Evolutionary conservation across 2,329 filamentous ascomycete genomes (phyloP), one percentile per base, ranked within the genome.

Genomic region (Hypoxylon sp.): DNA sequence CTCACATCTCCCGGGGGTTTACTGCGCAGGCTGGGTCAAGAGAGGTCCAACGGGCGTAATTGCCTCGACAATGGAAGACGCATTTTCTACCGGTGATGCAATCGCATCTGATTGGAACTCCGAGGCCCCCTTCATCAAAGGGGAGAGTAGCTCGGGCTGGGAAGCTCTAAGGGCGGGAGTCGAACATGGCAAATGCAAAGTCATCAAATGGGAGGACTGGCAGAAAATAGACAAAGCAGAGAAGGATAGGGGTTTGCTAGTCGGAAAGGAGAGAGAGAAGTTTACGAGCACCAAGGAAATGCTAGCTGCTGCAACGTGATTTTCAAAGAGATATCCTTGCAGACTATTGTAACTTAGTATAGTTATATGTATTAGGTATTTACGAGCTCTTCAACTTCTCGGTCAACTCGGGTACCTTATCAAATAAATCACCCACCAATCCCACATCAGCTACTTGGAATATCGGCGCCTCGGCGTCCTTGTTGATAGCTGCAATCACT

Each of bases 401-500:
- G 1, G 94, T 98, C 78, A 99, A 82, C 83, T 98, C 94, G 1
- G 95, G 95, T 44, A 97, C 93, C 82, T 93, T 94, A 60, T 97
- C 93, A 76, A 98, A 98, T 72, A 99, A 80, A 82, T 99, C 95
- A 41, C 94, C 94, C 4, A 99, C 94, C 54, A 99, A 82, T 11
- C 95, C 95, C 56, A 98, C 93, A 79, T 99, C 95, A 4, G 95
- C 95, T 62, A 99, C 89, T 80, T 99, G 95, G 85, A 99, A 99
- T 72, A 99, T 99, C 28, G 95, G 95, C 59, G 95, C 95, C 79
- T 99, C 95, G 4, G 89, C 84, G 75, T 99, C 95, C 83, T 99
- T 99, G 85, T 99, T 99, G 76, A 99, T 98, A 13, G 93, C 93
- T 20, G 94, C 95, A 81, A 99, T 99, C 62, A 99, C 95, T 84